phyloP scores from a whole-genome alignment of 2,329 filamentous ascomycete genomes.

The Mollisiaceae sp. region DNA sequence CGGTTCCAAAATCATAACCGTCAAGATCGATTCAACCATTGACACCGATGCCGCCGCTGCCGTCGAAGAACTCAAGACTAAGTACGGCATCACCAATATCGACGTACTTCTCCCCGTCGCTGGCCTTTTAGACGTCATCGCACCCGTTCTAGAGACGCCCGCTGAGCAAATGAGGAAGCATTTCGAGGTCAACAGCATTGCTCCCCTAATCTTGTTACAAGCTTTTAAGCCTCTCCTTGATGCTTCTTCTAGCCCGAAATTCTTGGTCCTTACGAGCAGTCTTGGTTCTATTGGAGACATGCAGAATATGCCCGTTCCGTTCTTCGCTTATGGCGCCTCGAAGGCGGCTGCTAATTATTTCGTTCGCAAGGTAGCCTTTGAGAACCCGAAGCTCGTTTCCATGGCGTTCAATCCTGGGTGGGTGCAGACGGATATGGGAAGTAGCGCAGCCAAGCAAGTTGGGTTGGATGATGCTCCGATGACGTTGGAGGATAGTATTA shows the following conservation, averaged over 20 bases:
- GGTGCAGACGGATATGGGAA: slow-evolving; percentile 40
- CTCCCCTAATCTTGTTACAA: slow-evolving; percentile 50
- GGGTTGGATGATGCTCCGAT: slow-evolving; percentile 31
- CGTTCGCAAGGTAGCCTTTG: slow-evolving; percentile 43
- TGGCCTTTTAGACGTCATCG: slow-evolving; percentile 45
- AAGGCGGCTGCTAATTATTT: slow-evolving; percentile 46
- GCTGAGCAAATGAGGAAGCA: slow-evolving; percentile 46
- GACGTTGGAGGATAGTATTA: slow-evolving; percentile 30
- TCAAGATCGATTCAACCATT: slow-evolving; percentile 50
- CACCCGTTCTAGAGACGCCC: slow-evolving; percentile 40
- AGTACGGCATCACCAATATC: slow-evolving; percentile 47
- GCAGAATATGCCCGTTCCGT: slow-evolving; percentile 18
- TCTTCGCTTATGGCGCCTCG: slow-evolving; percentile 48
- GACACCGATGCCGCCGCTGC: slow-evolving; percentile 45
- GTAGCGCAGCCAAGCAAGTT: slow-evolving; percentile 23
- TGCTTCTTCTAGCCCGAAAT: slow-evolving; percentile 44
- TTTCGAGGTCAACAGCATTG: slow-evolving; percentile 51
- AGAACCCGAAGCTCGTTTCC: slow-evolving; percentile 35
- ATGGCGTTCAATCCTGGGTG: slow-evolving; percentile 44
- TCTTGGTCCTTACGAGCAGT: slow-evolving; percentile 44
- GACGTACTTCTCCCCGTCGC: slow-evolving; percentile 59
- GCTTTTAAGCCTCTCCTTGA: slow-evolving; percentile 49
- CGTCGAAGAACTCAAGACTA: slow-evolving; percentile 41
- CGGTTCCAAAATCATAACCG: slow-evolving; percentile 46
- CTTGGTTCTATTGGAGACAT: slow-evolving; percentile 29